Evolutionary conservation across 768 basidiomycete species (phyloP).

Genomic region (Termitomyces titanicus): DNA sequence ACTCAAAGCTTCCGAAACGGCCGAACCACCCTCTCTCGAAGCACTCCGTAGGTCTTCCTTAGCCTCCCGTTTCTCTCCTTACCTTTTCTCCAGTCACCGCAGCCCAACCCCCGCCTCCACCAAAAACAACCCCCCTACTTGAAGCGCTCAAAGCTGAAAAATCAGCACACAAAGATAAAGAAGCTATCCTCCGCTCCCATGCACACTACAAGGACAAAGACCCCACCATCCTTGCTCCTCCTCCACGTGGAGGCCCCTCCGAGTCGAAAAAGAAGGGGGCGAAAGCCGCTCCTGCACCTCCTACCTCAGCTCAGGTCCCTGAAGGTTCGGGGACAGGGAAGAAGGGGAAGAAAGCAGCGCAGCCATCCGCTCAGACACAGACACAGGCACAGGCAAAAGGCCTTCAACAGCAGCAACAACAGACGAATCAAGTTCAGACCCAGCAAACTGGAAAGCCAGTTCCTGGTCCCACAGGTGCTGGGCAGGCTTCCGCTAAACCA

Average conservation of each 20-base stretch:
- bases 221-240: slow-evolving; percentile 21
- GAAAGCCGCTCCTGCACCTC: not conserved
- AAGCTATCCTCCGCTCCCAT: slow-evolving; percentile 67
- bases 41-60: slow-evolving; percentile 44
- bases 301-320: slow-evolving; percentile 12
- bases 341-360: slow-evolving; percentile 7
- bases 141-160: slow-evolving; percentile 91
- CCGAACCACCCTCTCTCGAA: slow-evolving; percentile 64
- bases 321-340: not conserved
- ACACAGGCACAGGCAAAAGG: not conserved
- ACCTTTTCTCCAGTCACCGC: slow-evolving; percentile 49
- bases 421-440: not conserved
- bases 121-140: slow-evolving; percentile 87
- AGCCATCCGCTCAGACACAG: not conserved
- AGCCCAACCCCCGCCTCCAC: slow-evolving; percentile 51
- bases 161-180: slow-evolving; percentile 67
- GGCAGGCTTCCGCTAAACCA: not conserved
- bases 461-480: not conserved
- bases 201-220: slow-evolving; percentile 59
- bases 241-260: slow-evolving; percentile 30
- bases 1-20: slow-evolving; percentile 46
- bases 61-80: not conserved
- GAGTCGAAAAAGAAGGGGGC: slow-evolving; percentile 27
- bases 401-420: slow-evolving; percentile 2
- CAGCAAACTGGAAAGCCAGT: not conserved